phyloP scores from a whole-genome alignment of 169 alveolate species.

The Eimeria tenella region DNA sequence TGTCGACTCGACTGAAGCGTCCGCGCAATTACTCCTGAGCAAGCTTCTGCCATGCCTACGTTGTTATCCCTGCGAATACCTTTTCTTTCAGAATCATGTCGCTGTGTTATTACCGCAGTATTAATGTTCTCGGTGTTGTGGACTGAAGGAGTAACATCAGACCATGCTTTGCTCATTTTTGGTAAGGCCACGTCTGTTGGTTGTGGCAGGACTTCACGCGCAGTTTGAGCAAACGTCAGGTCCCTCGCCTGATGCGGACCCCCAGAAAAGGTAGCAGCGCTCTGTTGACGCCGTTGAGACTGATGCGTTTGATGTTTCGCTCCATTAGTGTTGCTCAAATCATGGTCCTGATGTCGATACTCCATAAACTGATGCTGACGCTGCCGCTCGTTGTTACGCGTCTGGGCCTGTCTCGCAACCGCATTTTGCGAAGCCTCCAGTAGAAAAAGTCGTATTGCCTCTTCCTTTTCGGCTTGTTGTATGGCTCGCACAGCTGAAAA shows the following conservation, averaged over 20 bases:
- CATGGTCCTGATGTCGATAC: background rate
- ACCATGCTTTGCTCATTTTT: too few species aligned
- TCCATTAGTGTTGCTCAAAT: background rate
- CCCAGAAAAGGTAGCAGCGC: background rate
- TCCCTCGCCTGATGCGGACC: background rate
- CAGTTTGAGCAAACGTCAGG: background rate
- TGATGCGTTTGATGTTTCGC: background rate
- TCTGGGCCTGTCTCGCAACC: constrained; percentile 20
- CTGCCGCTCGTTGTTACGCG: background rate
- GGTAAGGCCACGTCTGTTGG: background rate
- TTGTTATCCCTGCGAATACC: background rate
- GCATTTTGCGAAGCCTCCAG: constrained; percentile 45
- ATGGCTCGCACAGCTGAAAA: constrained; percentile 46
- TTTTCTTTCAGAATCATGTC: background rate
- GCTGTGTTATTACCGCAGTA: background rate
- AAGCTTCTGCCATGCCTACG: background rate
- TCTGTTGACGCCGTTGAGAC: background rate
- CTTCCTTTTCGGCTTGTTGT: constrained; percentile 19
- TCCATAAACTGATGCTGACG: background rate
- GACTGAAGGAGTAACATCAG: too few species aligned
- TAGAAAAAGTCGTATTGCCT: constrained; percentile 42
- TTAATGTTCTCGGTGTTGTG: background rate
- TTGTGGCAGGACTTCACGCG: background rate
- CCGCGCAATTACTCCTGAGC: background rate
- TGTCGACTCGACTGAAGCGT: background rate